Evolutionary conservation across 2,329 filamentous ascomycete species (phyloP), one percentile per base, ranked within the genome.

Genomic region (Corniculantispora saksenae): DNA sequence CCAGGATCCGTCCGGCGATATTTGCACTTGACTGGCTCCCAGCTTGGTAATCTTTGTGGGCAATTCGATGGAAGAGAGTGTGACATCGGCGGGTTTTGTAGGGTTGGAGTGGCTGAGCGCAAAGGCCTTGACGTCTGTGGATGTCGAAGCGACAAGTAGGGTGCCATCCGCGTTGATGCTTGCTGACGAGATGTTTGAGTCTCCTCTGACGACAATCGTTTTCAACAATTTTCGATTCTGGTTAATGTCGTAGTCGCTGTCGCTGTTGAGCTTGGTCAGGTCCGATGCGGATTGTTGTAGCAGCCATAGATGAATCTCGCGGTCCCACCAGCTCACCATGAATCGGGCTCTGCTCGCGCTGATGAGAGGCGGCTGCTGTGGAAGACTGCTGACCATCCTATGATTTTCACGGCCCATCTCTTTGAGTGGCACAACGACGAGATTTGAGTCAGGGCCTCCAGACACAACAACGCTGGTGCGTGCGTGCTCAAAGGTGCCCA

Each of bases 321-420:
- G 86, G 69, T 94, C 92, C 93, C 94, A 98, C 91, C 93, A 98
- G 75, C 92, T 92, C 72, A 95, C 86, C 29, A 99, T 80, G 25
- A 97, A 81, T 57, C 95, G 87, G 51, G 89, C 89, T 50, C 85
- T 85, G 1, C 89, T 82, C 3, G 94, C 91, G 69, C 92, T 94
- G 43, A 86, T 81, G 9, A 97, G 76, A 3, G 91, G 89, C 1
- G 91, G 85, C 59, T 86, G 83, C 73, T 97, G 94, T 2, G 95
- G 94, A 17, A 99, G 83, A 73, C 89, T 89, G n/a, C 94, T 88
- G 62, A 99, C 84, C 21, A 88, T 87, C 66, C 93, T 87, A 77
- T 96, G 92, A 70, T 95, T 86, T 75, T 98, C 93, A 86, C 91
- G 73, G 86, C 92, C 76, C 90, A 88, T 72, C 85, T 89, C 79